Conservation (phyloP, 2,329 filamentous ascomycete species). For the Alternaria sp. region DNA sequence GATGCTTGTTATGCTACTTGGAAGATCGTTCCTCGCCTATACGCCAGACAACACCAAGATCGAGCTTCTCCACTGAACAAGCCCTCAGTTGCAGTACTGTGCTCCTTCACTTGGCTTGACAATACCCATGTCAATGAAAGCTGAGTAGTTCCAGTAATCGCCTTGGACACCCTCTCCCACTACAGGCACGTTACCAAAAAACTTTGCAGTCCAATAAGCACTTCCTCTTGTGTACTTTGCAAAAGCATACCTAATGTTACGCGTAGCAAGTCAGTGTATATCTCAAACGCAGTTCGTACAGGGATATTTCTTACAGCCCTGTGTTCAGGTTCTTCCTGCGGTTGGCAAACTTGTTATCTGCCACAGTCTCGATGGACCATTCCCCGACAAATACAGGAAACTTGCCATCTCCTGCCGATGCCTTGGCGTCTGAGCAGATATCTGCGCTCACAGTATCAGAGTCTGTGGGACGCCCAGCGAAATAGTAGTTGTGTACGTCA, state of each 20-base stretch:
- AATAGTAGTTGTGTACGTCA: conserved; percentile 40
- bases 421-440: not conserved
- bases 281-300: too few relatives aligned
- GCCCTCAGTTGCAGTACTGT: not conserved
- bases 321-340: not conserved
- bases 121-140: conserved; percentile 1
- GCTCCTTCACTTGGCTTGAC: not conserved
- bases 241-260: not conserved
- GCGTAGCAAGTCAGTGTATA: too few relatives aligned
- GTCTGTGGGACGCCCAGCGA: conserved; percentile 25
- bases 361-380: not conserved
- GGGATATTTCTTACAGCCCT: not conserved
- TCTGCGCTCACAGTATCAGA: conserved; percentile 16
- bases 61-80: too few relatives aligned
- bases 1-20: not conserved
- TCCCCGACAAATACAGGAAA: not conserved
- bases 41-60: too few relatives aligned
- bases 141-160: not conserved
- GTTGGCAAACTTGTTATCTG: not conserved
- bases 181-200: not conserved
- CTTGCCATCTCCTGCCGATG: not conserved
- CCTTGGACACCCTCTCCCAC: not conserved
- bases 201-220: not conserved
- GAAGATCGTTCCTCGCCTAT: too few relatives aligned
- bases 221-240: not conserved